A percentile compares a stretch with the other conserved stretches of the same genome.
phyloP scores from a whole-genome alignment of 2,329 filamentous ascomycete species.

The Sclerotinia sclerotiorum region DNA sequence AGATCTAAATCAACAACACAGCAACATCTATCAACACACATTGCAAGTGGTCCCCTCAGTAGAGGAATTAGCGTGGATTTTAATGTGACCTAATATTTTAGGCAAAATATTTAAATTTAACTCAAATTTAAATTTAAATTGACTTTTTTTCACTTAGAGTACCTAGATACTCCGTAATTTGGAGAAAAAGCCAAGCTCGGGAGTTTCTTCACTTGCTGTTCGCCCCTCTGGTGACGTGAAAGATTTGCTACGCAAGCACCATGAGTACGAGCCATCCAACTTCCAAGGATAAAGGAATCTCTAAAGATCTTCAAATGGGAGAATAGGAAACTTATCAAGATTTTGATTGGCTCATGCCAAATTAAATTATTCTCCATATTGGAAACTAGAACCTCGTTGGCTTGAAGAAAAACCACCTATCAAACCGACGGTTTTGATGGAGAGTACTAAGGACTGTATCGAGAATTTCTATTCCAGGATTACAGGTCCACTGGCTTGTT shows the following conservation, averaged over 20 bases:
- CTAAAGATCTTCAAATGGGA: not conserved
- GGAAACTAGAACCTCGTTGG: not conserved
- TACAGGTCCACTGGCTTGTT: not conserved
- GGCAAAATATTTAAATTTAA: not conserved
- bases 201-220: not conserved
- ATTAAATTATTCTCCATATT: not conserved
- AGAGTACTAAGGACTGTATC: not conserved
- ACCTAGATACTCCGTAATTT: not conserved
- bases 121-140: not conserved
- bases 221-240: conserved; percentile 11
- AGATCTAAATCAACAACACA: conserved; percentile 18
- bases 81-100: not conserved
- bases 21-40: conserved; percentile 14
- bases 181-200: not conserved
- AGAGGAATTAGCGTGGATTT: not conserved
- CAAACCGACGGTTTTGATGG: not conserved
- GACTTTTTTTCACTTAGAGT: not conserved
- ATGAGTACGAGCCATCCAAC: not conserved
- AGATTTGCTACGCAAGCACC: not conserved
- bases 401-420: not conserved
- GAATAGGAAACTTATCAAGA: not conserved
- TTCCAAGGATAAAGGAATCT: not conserved
- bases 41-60: conserved; percentile 19
- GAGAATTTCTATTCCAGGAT: not conserved
- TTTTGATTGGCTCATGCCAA: conserved; percentile 14